These are phyloP conservation scores for Solanum aculeatissimum DNA, from an alignment of 305 asterid species.

Conservation along the genomic window DNA sequence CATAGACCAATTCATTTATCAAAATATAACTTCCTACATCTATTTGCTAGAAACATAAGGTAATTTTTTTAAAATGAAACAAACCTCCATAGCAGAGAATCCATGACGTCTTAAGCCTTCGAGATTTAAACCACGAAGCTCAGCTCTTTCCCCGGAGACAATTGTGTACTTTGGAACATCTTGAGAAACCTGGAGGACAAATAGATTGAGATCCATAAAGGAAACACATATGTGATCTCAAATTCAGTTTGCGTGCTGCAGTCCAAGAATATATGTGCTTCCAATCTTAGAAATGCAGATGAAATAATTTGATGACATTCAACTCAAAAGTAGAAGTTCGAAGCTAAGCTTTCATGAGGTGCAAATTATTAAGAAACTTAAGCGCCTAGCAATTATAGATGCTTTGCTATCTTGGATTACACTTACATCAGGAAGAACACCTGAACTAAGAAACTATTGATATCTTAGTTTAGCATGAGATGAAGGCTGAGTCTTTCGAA, in stretches of 20 bases:
- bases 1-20: not conserved
- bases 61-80: not conserved
- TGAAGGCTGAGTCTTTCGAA: not conserved
- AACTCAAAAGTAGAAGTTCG: not conserved
- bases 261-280: not conserved
- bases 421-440: not conserved
- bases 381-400: not conserved
- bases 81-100: slow-evolving; percentile 62
- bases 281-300: not conserved
- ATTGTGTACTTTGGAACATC: slow-evolving; percentile 88
- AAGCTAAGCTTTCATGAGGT: not conserved
- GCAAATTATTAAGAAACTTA: not conserved
- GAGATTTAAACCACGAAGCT: slow-evolving; percentile 75
- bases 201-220: not conserved
- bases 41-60: not conserved
- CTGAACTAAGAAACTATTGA: not conserved
- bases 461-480: not conserved
- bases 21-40: not conserved
- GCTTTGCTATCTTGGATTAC: not conserved
- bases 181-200: slow-evolving; percentile 52
- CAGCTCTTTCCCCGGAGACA: slow-evolving; percentile 98
- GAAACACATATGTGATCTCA: not conserved
- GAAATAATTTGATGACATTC: not conserved
- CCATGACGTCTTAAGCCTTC: slow-evolving; percentile 88
- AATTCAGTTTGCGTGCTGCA: not conserved